Conservation (phyloP, 2,329 filamentous ascomycete genomes). For the Neofusicoccum parvum region DNA sequence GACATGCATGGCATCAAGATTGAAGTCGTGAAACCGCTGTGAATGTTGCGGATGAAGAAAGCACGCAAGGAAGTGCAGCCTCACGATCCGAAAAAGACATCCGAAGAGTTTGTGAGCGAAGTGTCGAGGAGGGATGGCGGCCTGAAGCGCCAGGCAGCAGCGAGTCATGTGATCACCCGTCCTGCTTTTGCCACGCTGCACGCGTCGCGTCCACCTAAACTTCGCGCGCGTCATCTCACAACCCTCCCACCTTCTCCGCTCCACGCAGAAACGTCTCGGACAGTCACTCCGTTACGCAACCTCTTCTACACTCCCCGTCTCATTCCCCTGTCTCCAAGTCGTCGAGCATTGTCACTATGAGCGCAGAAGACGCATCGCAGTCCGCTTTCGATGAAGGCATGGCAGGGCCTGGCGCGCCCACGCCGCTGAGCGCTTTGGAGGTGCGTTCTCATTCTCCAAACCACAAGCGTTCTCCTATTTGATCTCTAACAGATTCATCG, state of each 20-base stretch:
- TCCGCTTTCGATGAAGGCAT: conserved; percentile 68
- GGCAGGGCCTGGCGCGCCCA: conserved; percentile 89
- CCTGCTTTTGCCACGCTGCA: conserved; percentile 2
- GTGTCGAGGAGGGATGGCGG: no score
- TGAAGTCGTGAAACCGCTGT: background rate
- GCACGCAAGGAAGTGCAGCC: no score
- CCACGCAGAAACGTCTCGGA: background rate
- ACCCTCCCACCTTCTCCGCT: background rate
- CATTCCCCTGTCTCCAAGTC: background rate
- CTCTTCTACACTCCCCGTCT: background rate
- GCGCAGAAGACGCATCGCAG: conserved; percentile 61
- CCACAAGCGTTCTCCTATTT: background rate
- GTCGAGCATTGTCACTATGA: conserved; percentile 42
- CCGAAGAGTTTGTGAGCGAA: no score
- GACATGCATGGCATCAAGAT: background rate
- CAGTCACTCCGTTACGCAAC: background rate
- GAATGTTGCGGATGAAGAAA: no score
- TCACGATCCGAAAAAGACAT: no score
- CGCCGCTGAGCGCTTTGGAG: conserved; percentile 82
- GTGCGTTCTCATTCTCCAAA: conserved; percentile 52
- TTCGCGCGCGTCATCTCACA: background rate
- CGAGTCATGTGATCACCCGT: conserved; percentile 2
- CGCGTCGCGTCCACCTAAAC: conserved; percentile 1
- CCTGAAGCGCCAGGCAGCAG: conserved; percentile 2
- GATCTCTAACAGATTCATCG: conserved; percentile 19